These are phyloP conservation scores for Cornus florida DNA, from an alignment of 148 eudicot genomes.

Conservation along the genomic window DNA sequence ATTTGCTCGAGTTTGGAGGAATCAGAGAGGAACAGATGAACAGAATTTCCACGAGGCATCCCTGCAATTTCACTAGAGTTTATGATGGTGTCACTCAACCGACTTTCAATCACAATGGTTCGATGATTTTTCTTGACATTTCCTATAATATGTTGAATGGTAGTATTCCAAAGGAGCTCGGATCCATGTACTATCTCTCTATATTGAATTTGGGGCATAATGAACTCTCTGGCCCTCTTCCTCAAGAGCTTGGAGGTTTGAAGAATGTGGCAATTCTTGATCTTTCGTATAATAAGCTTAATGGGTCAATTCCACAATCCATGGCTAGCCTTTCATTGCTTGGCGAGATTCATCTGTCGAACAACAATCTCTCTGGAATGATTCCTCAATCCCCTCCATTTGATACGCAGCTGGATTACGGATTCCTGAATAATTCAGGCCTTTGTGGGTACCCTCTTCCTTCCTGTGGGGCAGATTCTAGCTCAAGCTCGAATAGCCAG, in stretches of 20 bases:
- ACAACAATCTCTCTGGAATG: constrained; percentile 62
- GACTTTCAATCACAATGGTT: constrained; percentile 72
- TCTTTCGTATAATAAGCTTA: constrained; percentile 63
- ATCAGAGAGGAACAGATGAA: constrained; percentile 51
- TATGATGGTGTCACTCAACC: constrained; percentile 68
- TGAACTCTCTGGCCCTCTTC: constrained; percentile 68
- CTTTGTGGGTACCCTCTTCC: constrained; percentile 87
- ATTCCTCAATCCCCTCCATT: constrained; percentile 78
- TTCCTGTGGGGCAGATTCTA: constrained; percentile 28
- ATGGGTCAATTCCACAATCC: constrained; percentile 61
- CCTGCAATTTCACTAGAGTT: constrained; percentile 64
- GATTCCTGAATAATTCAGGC: constrained; percentile 68
- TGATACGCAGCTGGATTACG: constrained; percentile 54
- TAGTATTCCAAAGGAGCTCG: constrained; percentile 77
- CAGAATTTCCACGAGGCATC: constrained; percentile 52
- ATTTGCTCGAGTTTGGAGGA: constrained; percentile 85
- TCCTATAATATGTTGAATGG: constrained; percentile 69
- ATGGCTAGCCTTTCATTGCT: constrained; percentile 51
- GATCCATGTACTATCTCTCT: constrained; percentile 59
- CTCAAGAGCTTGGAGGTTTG: constrained; percentile 61
- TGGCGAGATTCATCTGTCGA: constrained; percentile 59
- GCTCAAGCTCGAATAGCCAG: constrained; percentile 18
- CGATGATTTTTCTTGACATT: constrained; percentile 79
- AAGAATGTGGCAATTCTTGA: constrained; percentile 64
- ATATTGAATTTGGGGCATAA: constrained; percentile 83